These are phyloP conservation scores for Rhododendron ovatum DNA, from an alignment of 148 eudicot genomes.

Conservation along the genomic window DNA sequence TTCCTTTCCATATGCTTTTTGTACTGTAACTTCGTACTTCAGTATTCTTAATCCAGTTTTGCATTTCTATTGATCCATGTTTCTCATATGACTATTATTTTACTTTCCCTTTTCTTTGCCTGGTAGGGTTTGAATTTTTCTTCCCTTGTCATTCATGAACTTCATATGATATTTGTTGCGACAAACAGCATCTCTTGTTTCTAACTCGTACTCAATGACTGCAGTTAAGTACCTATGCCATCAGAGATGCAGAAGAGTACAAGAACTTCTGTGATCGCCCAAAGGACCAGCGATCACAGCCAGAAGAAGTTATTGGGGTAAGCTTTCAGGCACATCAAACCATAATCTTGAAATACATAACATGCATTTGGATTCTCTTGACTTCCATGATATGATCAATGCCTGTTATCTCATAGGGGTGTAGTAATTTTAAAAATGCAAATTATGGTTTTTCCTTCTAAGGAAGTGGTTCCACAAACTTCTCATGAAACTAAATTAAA, in stretches of 20 bases:
- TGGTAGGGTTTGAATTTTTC: background rate
- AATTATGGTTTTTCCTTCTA: background rate
- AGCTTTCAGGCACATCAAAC: slow-evolving; percentile 15
- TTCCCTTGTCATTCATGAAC: background rate
- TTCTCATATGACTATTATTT: background rate
- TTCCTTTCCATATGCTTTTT: background rate
- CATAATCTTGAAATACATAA: background rate
- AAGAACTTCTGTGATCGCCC: slow-evolving; percentile 94
- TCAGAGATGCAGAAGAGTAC: slow-evolving; percentile 93
- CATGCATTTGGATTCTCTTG: background rate
- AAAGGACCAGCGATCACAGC: slow-evolving; percentile 90
- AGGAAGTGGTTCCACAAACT: background rate
- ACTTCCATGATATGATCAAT: background rate
- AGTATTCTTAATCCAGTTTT: background rate
- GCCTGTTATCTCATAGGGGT: background rate
- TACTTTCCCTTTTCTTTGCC: background rate
- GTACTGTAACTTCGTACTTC: background rate
- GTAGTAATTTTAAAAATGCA: background rate
- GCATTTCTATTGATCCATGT: background rate
- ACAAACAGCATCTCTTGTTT: background rate
- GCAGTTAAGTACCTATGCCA: slow-evolving; percentile 90
- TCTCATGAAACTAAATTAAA: background rate
- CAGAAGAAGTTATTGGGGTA: slow-evolving; percentile 97
- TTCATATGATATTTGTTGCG: background rate
- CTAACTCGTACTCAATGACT: background rate